Conservation (phyloP, 345 rosid species). For the Ceriops decandra region DNA sequence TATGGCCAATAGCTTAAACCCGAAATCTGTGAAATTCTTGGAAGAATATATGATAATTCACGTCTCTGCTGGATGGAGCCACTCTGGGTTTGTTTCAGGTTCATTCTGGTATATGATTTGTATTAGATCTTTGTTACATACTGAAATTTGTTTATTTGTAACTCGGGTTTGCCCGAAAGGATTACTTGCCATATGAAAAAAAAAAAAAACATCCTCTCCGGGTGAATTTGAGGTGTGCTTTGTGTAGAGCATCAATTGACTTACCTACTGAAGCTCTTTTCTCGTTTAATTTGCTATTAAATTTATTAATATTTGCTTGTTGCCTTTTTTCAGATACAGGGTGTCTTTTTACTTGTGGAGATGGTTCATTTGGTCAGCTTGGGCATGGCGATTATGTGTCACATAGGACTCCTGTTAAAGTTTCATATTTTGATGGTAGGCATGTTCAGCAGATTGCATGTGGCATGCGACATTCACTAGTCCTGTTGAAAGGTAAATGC, state of each 20-base stretch:
- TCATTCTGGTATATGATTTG: slow-evolving; percentile 10
- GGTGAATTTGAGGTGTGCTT: no score
- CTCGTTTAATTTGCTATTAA: neutral
- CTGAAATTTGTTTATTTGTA: neutral
- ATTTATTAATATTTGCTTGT: neutral
- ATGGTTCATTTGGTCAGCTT: slow-evolving; percentile 93
- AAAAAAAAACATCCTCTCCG: no score
- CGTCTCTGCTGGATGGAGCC: slow-evolving; percentile 89
- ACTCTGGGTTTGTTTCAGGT: slow-evolving; percentile 89
- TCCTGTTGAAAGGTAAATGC: slow-evolving; percentile 59
- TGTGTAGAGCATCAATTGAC: no score
- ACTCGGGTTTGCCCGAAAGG: no score
- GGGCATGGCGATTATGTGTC: slow-evolving; percentile 77
- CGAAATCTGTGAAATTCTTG: slow-evolving; percentile 45
- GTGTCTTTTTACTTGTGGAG: slow-evolving; percentile 72
- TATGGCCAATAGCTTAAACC: slow-evolving; percentile 34
- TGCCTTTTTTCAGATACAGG: slow-evolving; percentile 41
- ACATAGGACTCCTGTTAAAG: slow-evolving; percentile 48
- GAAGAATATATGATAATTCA: slow-evolving; percentile 37
- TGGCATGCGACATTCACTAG: slow-evolving; percentile 94
- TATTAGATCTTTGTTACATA: neutral
- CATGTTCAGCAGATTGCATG: slow-evolving; percentile 65
- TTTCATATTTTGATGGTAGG: slow-evolving; percentile 49
- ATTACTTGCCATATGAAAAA: no score
- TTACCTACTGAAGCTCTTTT: neutral